Percentiles rank a stretch among this genome's conserved stretches.
Conservation (phyloP, 345 rosid genomes). For the Heritiera fomes region DNA sequence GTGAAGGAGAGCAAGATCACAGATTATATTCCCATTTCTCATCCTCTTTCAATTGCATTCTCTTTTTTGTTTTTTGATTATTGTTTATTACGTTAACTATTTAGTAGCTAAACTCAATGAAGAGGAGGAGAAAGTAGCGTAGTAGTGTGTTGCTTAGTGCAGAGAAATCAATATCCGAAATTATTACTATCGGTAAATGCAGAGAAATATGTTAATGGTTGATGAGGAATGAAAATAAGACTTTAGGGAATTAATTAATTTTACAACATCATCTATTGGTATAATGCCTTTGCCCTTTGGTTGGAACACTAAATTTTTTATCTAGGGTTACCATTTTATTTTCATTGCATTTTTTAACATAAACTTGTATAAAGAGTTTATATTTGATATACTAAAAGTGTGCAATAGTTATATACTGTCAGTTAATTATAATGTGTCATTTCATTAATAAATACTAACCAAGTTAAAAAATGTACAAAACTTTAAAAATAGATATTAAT, state of each 20-base stretch:
- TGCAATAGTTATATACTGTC: too few relatives aligned
- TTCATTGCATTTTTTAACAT: too few relatives aligned
- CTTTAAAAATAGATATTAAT: too few relatives aligned
- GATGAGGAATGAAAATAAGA: background rate
- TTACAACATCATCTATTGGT: background rate
- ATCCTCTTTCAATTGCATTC: background rate
- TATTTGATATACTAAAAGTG: too few relatives aligned
- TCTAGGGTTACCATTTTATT: too few relatives aligned
- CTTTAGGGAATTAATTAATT: background rate
- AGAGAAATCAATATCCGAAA: background rate
- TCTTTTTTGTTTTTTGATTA: background rate
- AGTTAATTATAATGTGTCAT: too few relatives aligned
- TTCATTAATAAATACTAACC: too few relatives aligned
- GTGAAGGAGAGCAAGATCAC: background rate
- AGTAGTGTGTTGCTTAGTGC: too few relatives aligned
- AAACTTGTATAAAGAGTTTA: too few relatives aligned
- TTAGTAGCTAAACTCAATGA: background rate
- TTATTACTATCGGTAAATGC: background rate
- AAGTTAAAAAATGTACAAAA: too few relatives aligned
- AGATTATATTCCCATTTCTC: background rate
- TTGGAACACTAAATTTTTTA: too few relatives aligned
- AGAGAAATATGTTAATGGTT: background rate
- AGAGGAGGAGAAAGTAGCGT: background rate
- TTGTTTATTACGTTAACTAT: background rate
- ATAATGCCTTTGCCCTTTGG: background rate